Evolutionary conservation across 176 grass and related monocot species (phyloP).

Genomic region (Puccinellia tenuiflora): DNA sequence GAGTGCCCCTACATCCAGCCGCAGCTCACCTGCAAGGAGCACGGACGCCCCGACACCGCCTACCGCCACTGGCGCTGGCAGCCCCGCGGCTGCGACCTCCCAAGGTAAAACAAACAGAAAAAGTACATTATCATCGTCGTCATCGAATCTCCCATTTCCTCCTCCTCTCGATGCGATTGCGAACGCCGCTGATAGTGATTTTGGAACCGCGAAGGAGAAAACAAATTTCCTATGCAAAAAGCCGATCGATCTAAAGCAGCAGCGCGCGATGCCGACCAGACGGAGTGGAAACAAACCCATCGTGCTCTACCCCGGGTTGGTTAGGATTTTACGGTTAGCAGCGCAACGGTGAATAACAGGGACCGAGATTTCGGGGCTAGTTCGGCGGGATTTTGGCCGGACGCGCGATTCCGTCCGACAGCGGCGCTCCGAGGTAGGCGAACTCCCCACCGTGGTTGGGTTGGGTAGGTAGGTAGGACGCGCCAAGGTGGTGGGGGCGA

Average conservation of each 20-base stretch:
- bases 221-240: background rate
- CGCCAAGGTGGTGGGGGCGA: background rate
- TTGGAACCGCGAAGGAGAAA: background rate
- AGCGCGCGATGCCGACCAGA: background rate
- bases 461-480: background rate
- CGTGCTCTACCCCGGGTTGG: background rate
- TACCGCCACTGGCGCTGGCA: conserved; percentile 89
- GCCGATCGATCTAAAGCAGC: background rate
- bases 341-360: background rate
- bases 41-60: conserved; percentile 62
- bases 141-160: background rate
- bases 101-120: conserved; percentile 37
- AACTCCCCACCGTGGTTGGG: background rate
- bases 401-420: background rate
- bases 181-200: background rate
- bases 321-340: background rate
- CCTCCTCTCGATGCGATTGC: background rate
- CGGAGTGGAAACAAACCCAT: background rate
- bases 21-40: conserved; percentile 74
- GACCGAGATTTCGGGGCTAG: background rate
- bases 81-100: conserved; percentile 63
- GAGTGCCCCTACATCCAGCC: conserved; percentile 93
- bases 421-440: background rate
- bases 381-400: background rate
- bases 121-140: background rate